These are phyloP conservation scores for Aspergillus mulundensis DNA, from an alignment of 495 filamentous ascomycete genomes.

Conservation along the genomic window DNA sequence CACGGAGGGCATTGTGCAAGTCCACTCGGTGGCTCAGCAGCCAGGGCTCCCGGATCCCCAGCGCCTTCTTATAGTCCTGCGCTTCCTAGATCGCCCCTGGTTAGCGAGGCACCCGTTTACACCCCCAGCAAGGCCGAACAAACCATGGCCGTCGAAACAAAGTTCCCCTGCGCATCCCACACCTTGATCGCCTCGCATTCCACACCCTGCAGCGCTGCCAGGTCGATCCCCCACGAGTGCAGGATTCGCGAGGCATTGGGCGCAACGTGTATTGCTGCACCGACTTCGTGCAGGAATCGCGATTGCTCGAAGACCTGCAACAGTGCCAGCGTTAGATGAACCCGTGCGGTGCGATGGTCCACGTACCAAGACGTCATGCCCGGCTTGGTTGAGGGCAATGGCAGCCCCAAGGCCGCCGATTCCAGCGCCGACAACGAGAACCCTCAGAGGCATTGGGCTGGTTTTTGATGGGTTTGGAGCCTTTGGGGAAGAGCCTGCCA, in stretches of 20 bases:
- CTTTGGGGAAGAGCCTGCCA: too few species aligned
- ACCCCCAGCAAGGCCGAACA: neutral
- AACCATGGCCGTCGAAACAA: neutral
- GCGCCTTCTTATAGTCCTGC: neutral
- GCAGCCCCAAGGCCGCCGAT: constrained; percentile 2
- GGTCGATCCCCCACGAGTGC: neutral
- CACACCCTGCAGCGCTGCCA: neutral
- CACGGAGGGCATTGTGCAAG: neutral
- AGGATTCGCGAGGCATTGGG: constrained; percentile 6
- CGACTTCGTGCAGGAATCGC: neutral
- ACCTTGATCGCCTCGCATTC: neutral
- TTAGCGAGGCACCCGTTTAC: too few species aligned
- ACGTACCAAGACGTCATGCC: neutral
- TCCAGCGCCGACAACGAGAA: constrained; percentile 5
- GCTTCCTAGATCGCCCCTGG: neutral
- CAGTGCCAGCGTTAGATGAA: neutral
- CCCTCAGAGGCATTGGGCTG: neutral
- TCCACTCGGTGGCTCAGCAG: constrained; percentile 4
- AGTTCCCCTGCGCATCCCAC: neutral
- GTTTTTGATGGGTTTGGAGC: neutral
- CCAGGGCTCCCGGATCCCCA: neutral
- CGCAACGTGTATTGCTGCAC: constrained; percentile 2
- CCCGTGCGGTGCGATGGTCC: neutral
- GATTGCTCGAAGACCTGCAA: constrained; percentile 9
- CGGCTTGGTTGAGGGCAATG: neutral